Percentiles rank a stretch among this genome's conserved stretches.
Evolutionary conservation across 257 asterid species (phyloP).

Genomic region (Dorcoceras hygrometricum): DNA sequence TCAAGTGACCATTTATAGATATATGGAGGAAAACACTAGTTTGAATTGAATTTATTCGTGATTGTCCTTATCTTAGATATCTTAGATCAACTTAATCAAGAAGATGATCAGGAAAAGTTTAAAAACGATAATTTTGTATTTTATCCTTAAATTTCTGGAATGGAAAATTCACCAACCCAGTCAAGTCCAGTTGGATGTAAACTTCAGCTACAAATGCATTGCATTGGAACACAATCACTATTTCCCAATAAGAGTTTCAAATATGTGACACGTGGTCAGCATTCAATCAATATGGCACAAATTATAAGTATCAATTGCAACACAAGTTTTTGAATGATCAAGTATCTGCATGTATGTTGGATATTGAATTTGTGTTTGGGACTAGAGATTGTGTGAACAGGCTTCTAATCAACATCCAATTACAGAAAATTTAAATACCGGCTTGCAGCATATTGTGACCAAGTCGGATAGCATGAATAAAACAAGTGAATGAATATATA

Average conservation of each 20-base stretch:
- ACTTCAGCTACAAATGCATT: background rate
- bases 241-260: background rate
- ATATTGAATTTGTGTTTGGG: background rate
- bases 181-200: background rate
- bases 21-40: background rate
- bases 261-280: background rate
- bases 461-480: background rate
- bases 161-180: background rate
- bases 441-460: background rate
- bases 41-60: no score
- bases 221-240: background rate
- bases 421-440: background rate
- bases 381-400: background rate
- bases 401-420: background rate
- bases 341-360: background rate
- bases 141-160: background rate
- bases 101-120: background rate
- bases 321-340: background rate
- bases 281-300: background rate
- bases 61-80: background rate
- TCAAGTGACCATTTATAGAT: background rate
- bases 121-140: no score
- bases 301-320: background rate
- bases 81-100: background rate
- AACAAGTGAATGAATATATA: background rate